Base-by-base conservation (phyloP, 306 rosid species). In the Quillaja saponaria region DNA sequence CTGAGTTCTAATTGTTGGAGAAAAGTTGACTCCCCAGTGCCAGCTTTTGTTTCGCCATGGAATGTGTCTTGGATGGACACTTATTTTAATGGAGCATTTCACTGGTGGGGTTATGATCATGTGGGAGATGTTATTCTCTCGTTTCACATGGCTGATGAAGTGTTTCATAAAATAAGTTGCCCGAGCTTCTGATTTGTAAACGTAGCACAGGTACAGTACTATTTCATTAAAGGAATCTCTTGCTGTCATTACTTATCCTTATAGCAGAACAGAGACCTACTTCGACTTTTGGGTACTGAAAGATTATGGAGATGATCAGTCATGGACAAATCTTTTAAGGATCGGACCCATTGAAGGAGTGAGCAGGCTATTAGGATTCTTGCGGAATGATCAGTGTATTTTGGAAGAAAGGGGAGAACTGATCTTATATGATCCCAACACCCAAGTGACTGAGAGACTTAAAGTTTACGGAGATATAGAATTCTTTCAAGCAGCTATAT, bases 271-370 rank as follows among this genome's bases (percentile, higher is more conserved):
- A 10, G 45, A 61, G 42, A 46, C 28, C 8, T 7, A 21, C 17
- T 61, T 61, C 31, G 67, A 61, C 16, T n/a, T 61, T 15, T 61
- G 67, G 67, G 55, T 61, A 8, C n/a, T 45, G 55, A 33, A 46
- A 16, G 67, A 61, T 10, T 61, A 61, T 34, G 34, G 45, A 7
- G 31, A 61, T 15, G 55, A 61, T 9, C 33, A 15, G 15, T 46
- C 55, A 45, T 61, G 67, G 58, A 34, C 12, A 6, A 31, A 33
- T 41, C 34, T 5, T 14, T 41, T 5, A 3, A 40, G 28, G 39
- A 58, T 13, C 1, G 12, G 18, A 20, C 37, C 50, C 10, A 39
- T 21, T 7, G 31, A 7, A 6, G 55, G 8, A 31, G 55, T 34
- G n/a, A 8, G 7, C 0, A 17, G 18, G 55, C 67, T 55, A 15